Base-by-base conservation (phyloP, 805 yeast genomes). In the Scheffersomyces spartinae region DNA sequence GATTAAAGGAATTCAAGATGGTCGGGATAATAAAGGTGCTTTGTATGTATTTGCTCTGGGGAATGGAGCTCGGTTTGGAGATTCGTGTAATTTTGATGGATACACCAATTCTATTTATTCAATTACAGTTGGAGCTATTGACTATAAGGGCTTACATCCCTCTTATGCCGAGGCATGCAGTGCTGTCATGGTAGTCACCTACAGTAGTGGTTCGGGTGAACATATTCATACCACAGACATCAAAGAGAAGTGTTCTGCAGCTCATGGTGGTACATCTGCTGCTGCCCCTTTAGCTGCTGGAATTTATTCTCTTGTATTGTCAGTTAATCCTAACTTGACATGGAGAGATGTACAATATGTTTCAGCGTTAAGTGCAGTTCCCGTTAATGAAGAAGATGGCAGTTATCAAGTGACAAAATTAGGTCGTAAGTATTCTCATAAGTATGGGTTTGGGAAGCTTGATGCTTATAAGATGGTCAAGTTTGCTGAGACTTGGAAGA, bases 241-340 rank as follows among this genome's bases (percentile, higher is more conserved):
- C 21, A 62, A 74, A 25, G 65, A 67, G 5, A 51, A 57, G 37
- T 91, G 98, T 50, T 59, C 93, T 2, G 64, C 64, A 19, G 49
- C 39, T 14, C 98, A 91, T 49, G 95, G 96, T 7, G 98, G 98
- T 12, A 91, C 98, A 0, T 88, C 97, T 13, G 98, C 98, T 0
- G 96, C 98, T 9, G 98, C 98, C 0, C 98, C 98, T 0, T 63
- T 91, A 29, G 97, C 96, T 0, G 96, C 97, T 0, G 98, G 97
- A n/a, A 67, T 91, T 1, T 84, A 81, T 47, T 71, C 96, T 0
- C 59, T 91, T 26, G 82, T 82, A 2, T 58, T 91, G 26, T 74
- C 77, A 39, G 85, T 78, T 3, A 80, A 94, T 36, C 94, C 95
- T 1, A 66, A 76, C 4, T 65, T 91, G 28, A 81, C 95, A 0